Percentiles rank a stretch among this genome's conserved stretches.
Conservation (phyloP, 2,329 filamentous ascomycete genomes). For the Ascochyta rabiei region DNA sequence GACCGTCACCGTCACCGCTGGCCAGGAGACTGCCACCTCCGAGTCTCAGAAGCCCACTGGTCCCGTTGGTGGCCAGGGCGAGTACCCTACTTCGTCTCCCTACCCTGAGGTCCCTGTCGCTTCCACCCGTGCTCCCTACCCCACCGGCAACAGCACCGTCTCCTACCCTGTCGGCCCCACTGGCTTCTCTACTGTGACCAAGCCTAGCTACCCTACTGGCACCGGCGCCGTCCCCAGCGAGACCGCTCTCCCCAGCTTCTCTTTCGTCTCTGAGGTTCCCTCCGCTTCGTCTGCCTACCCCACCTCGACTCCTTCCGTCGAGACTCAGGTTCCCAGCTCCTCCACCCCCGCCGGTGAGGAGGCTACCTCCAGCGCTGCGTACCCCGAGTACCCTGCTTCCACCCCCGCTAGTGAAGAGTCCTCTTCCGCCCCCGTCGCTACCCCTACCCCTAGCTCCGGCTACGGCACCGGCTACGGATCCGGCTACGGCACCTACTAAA, state of each 20-base stretch:
- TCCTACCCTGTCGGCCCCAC: conserved; percentile 34
- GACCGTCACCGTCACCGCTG: conserved; percentile 47
- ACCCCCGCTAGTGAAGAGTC: conserved; percentile 18
- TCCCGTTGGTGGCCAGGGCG: conserved; percentile 14
- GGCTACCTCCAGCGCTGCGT: conserved; percentile 18
- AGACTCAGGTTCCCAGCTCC: conserved; percentile 19
- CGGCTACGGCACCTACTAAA: conserved; percentile 32
- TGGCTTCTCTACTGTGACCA: conserved; percentile 43
- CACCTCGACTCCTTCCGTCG: conserved; percentile 19
- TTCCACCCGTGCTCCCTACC: conserved; percentile 32
- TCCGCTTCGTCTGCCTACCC: conserved; percentile 9
- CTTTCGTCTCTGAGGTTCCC: conserved; percentile 33
- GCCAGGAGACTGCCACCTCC: conserved; percentile 18
- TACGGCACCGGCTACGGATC: conserved; percentile 29
- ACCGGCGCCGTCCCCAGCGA: conserved; percentile 26
- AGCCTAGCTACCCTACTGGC: conserved; percentile 28
- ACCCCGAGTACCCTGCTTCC: conserved; percentile 7
- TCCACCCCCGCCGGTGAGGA: conserved; percentile 17
- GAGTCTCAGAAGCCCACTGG: conserved; percentile 17
- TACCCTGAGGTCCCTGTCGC: conserved; percentile 5
- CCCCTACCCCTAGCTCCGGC: conserved; percentile 19
- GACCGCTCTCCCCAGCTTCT: conserved; percentile 31
- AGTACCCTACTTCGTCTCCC: conserved; percentile 16
- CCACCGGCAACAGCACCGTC: conserved; percentile 34
- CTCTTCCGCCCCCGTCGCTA: conserved; percentile 19